These are phyloP conservation scores for Penicillium oxalicum DNA, from an alignment of 2,329 filamentous ascomycete genomes.

Conservation along the genomic window DNA sequence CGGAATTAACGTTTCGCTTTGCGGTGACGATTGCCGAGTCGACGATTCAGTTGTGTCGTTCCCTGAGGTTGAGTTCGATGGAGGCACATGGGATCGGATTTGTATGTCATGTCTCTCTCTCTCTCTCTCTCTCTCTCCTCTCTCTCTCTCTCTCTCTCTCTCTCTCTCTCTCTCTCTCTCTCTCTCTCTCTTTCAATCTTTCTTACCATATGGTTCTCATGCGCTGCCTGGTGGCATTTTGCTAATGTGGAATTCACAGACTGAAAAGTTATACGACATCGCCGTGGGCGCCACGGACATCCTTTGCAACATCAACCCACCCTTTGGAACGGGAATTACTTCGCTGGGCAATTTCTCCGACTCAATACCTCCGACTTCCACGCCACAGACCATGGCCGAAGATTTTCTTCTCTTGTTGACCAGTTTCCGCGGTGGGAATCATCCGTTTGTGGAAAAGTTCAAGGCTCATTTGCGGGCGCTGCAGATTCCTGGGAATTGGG, in stretches of 20 bases:
- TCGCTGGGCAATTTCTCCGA: slow-evolving; percentile 11
- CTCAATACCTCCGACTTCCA: slow-evolving; percentile 12
- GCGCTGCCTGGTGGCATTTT: not conserved
- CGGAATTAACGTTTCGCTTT: slow-evolving; percentile 35
- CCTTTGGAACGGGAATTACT: slow-evolving; percentile 16
- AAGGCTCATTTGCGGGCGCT: slow-evolving; percentile 24
- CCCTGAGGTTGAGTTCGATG: slow-evolving; percentile 33
- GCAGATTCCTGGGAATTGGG: slow-evolving; percentile 19
- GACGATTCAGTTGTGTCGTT: slow-evolving; percentile 31
- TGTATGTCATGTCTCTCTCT: slow-evolving; percentile 18
- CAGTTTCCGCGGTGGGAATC: slow-evolving; percentile 32
- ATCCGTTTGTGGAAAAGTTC: slow-evolving; percentile 32
- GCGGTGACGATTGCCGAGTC: slow-evolving; percentile 32
- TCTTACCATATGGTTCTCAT: not conserved
- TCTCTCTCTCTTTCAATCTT: not conserved
- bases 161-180: not conserved
- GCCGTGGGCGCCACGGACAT: slow-evolving; percentile 28
- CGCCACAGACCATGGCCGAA: slow-evolving; percentile 22
- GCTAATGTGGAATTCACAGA: slow-evolving; percentile 14
- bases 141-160: not conserved
- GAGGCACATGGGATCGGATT: slow-evolving; percentile 40
- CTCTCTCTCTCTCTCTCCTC: not conserved
- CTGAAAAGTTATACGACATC: slow-evolving; percentile 39
- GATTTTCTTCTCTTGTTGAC: slow-evolving; percentile 29
- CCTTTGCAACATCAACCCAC: slow-evolving; percentile 22